Evolutionary conservation across 805 yeast species (phyloP), one percentile per base, ranked within the genome.

Genomic region (Saturnispora quitensis): DNA sequence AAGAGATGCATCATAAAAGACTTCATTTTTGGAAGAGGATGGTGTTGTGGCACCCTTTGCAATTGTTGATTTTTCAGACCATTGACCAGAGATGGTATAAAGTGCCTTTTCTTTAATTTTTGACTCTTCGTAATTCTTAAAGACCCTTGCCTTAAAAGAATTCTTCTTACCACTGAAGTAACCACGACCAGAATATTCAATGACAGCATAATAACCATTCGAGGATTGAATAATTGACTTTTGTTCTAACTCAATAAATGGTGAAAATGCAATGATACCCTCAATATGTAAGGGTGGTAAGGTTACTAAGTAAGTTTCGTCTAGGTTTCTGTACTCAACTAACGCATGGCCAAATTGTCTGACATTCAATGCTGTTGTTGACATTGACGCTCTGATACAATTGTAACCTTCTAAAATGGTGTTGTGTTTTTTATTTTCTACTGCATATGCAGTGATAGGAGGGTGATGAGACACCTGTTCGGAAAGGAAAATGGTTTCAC

Each of bases 391-490:
- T 67, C 80, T 86, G 62, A 91, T 80, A 40, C 91, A 91, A 63
- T 87, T 90, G 71, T 88, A 91, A 50, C 99, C 99, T 67, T 90
- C 86, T 56, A 89, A 73, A 42, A 73, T 69, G 25, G 84, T 83
- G 34, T 82, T 76, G 66, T 84, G 76, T 61, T 80, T 78, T 56
- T 82, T 86, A 65, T 89, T 89, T 62, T 78, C 71, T 51, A 93
- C 78, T 43, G 89, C 79, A 65, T 89, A 93, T 6, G 93, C 97
- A n/a, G 98, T 90, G 35, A 86, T 84, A 25, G 99, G 98, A 17
- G 99, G 99, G 68, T 93, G 99, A 70, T 93, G 99, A 55, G 90
- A 82, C 13, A 93, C 97, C 70, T 93, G 99, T 69, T 93, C 99
- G 56, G 90, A 80, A 50, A 89, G 63, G 47, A 91, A 73, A 12